Base-by-base conservation (phyloP, 139 green algal genomes). In the Yamagishiella unicocca region DNA sequence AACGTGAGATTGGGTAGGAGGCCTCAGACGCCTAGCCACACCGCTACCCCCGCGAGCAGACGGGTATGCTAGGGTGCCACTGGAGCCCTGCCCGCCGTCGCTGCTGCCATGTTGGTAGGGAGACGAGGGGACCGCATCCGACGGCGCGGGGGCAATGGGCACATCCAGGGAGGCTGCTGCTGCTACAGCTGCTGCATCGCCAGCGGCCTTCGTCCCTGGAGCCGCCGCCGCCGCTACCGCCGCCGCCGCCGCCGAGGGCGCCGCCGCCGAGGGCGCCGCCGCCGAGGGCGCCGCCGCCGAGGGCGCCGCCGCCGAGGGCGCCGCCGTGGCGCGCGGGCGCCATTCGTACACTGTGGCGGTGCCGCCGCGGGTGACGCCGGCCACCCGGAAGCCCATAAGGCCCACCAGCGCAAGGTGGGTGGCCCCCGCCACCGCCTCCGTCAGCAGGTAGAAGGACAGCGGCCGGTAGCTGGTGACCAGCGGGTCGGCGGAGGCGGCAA, bases 381-480 rank as follows among this genome's bases (percentile, higher is more conserved):
- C 31, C 72, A 80, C 7, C 40, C 43, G n/a, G 80, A 86, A 86
- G 80, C 80, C 80, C 43, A 77, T 50, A 35, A 61, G 38, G 14
- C 72, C 29, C 62, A 86, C 29, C 43, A 86, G 62, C 24, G 80
- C 62, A 2, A 86, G 2, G 66, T 86, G 80, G 3, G 80, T 78
- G 33, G 67, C 40, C 21, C 25, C 80, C 10, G 80, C 80, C 7
- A 86, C 64, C 21, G n/a, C 55, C 68, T 92, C 89, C 40, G 82
- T 94, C 2, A 87, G 1, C n/a, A 93, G 19, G 82, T 94, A 94
- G 82, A 94, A 94, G 12, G 71, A 61, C 37, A 94, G 76, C 17
- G 91, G 91, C 25, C 91, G 86, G 75, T 91, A 94, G 45, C 67
- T 61, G 19, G 71, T 81, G 43, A 83, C 79, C 42, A 94, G 82